These are phyloP conservation scores for Borovskyia barvae DNA, from an alignment of 208 protist species.

Conservation along the genomic window DNA sequence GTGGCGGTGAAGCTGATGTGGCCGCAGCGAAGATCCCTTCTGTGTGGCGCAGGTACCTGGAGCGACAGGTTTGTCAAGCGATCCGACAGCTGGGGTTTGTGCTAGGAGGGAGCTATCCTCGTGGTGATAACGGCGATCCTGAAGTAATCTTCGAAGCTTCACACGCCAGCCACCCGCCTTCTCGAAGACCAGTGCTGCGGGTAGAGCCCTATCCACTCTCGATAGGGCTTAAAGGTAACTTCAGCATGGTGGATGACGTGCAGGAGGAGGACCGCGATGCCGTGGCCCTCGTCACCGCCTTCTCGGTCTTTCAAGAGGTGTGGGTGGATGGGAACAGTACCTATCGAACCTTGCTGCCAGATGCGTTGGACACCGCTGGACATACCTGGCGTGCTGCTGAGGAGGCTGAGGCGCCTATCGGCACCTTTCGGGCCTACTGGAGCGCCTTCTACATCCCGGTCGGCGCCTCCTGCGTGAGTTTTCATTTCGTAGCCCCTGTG, in stretches of 20 bases:
- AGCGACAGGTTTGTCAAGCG: conserved; percentile 32
- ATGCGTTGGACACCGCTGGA: conserved; percentile 12
- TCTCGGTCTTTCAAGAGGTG: conserved; percentile 45
- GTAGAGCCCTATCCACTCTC: conserved; percentile 55
- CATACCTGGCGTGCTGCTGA: not conserved
- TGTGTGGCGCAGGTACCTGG: conserved; percentile 29
- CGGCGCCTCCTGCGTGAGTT: conserved; percentile 59
- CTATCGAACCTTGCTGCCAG: conserved; percentile 31
- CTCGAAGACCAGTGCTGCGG: conserved; percentile 14
- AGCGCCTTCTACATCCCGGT: conserved; percentile 63
- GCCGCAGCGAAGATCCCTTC: conserved; percentile 3
- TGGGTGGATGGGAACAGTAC: conserved; percentile 31
- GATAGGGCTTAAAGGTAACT: conserved; percentile 40
- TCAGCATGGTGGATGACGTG: conserved; percentile 38
- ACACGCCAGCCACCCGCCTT: conserved; percentile 2
- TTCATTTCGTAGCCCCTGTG: conserved; percentile 72
- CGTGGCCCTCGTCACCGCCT: conserved; percentile 15
- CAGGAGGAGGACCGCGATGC: conserved; percentile 29
- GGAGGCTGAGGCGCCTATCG: not conserved
- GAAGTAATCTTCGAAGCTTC: conserved; percentile 14
- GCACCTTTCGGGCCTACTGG: conserved; percentile 39
- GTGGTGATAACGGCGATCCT: not conserved
- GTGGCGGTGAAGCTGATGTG: not conserved
- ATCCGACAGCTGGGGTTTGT: conserved; percentile 32
- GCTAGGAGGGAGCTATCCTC: conserved; percentile 1